Evolutionary conservation across 495 filamentous ascomycete species (phyloP), one percentile per base, ranked within the genome.

Genomic region (Acidiella bohemica): DNA sequence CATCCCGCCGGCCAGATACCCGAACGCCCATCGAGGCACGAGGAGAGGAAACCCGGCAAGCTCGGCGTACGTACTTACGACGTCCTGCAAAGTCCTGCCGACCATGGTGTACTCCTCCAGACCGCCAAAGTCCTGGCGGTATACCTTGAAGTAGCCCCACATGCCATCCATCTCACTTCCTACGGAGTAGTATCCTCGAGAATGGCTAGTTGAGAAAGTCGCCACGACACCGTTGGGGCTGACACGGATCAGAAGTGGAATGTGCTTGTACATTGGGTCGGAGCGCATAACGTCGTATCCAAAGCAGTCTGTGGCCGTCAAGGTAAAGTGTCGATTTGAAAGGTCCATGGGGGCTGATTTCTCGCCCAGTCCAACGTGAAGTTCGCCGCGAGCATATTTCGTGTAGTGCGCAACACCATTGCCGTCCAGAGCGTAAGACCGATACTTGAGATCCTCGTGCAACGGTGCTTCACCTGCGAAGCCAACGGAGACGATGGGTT

Each of bases 241-340:
- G 4, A 69, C 72, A 41, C 76, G 75, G 56, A 82, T 75, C 18
- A 82, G 56, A 0, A 82, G 64, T 0, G 78, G 77, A 27, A 80
- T 75, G 44, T 81, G 72, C 56, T 82, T 82, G 63, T 82, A 82
- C 33, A 82, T 61, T 11, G 78, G 77, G 54, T 82, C 78, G 30
- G 75, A 74, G 14, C 71, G 68, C 53, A 80, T 75, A 18, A 72
- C 67, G 49, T 82, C 76, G 56, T 82, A 82, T 14, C 75, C 73
- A 43, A 79, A 80, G 34, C 67, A 75, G 55, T 82, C 78, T 16
- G 73, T 80, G 7, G 75, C 75, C 3, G 74, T 70, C 34, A 82
- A 65, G 27, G 65, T 66, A 56, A 80, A 81, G 39, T 70, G 63
- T 3, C 78, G 71, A 30, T 73, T 73, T 5, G 63, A 71, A n/a